Base-by-base conservation (phyloP, 129 eudicot species). In the Gnaphalium uliginosum region DNA sequence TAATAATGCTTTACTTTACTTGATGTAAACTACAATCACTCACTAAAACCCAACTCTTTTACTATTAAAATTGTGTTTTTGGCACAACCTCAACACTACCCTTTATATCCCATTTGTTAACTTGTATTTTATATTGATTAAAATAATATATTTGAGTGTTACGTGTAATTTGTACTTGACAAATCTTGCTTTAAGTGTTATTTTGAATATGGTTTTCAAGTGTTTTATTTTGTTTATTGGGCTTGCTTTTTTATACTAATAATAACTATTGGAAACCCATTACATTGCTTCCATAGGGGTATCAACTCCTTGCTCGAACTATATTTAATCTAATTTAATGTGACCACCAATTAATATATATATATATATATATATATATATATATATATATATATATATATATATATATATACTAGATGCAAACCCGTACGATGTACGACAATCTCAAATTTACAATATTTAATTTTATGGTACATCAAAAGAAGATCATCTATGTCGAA, bases 321-420 rank as follows among this genome's bases (percentile, higher is more conserved):
- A 25, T 69, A n/a, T 69, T 69, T 18, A 7, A 69, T 25, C 26
- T 18, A 39, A 39, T 39, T 8, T 68, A 68, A 69, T 69, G 33
- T 69, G 35, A 72, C 73, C 78, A 72, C 83, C 27, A 72, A 64
- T 51, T 51, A 53, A 48, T 24, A 29, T 48, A 26, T 78, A 50
- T 48, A 72, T 63, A 29, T 29, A n/a, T n/a, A n/a, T n/a, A n/a
- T n/a, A n/a, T n/a, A n/a, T n/a, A n/a, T n/a, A n/a, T n/a, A n/a
- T n/a, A n/a, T n/a, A n/a, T n/a, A n/a, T n/a, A n/a, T n/a, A n/a
- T n/a, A n/a, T n/a, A n/a, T n/a, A n/a, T n/a, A n/a, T n/a, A n/a
- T n/a, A n/a, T n/a, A n/a, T n/a, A 79, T 71, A 71, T 35, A 74
- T 78, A 79, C 78, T 21, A 73, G n/a, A n/a, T n/a, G n/a, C n/a